phyloP scores from a whole-genome alignment of 805 yeast genomes.

The Yamadazyma tumulicola region DNA sequence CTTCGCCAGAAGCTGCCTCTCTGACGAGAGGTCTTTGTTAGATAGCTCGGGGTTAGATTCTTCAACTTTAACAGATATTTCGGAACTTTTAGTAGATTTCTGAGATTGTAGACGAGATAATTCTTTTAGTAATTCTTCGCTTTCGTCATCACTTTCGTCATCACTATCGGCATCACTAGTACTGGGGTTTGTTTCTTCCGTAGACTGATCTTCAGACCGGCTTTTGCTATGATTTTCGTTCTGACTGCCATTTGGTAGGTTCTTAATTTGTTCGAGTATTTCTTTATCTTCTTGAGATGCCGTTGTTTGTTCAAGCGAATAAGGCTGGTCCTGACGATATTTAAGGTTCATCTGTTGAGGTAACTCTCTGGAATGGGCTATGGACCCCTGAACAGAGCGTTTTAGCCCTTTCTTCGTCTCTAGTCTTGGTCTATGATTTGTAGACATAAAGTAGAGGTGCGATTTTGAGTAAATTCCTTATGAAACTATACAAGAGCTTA shows the following conservation, averaged over 20 bases:
- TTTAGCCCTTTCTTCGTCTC: constrained; percentile 39
- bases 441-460: constrained; percentile 25
- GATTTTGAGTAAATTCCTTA: neutral
- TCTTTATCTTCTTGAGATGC: too few relatives aligned
- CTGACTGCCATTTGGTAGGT: too few relatives aligned
- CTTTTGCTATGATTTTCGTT: too few relatives aligned
- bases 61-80: too few relatives aligned
- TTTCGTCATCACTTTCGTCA: neutral
- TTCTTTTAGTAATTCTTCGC: constrained; percentile 17
- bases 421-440: constrained; percentile 41
- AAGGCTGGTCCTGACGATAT: constrained; percentile 27
- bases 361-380: constrained; percentile 31
- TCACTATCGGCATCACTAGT: neutral
- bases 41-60: too few relatives aligned
- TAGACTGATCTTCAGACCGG: too few relatives aligned
- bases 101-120: too few relatives aligned
- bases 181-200: neutral
- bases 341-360: constrained; percentile 32
- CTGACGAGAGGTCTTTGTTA: too few relatives aligned
- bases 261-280: too few relatives aligned
- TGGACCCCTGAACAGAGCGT: constrained; percentile 26
- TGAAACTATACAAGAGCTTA: neutral
- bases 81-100: too few relatives aligned
- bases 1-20: too few relatives aligned
- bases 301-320: too few relatives aligned